A percentile compares a stretch with the other conserved stretches of the same genome.
Evolutionary conservation across 306 rosid species (phyloP).

Genomic region (Macrotyloma uniflorum): DNA sequence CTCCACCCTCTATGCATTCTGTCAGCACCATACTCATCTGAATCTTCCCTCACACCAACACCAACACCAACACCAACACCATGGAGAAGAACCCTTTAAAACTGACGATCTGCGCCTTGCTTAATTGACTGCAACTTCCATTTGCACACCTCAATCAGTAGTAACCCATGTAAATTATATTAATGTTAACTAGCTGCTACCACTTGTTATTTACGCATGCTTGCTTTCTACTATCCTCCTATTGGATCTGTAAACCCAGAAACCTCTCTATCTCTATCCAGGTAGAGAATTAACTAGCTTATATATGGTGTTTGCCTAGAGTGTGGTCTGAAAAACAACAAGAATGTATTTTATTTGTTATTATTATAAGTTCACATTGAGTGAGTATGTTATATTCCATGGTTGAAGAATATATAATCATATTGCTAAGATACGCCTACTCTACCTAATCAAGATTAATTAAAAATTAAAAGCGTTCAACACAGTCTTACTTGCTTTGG

Average conservation of each 20-base stretch:
- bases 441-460: neutral
- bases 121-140: conserved; percentile 26
- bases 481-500: too few relatives aligned
- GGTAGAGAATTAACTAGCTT: conserved; percentile 21
- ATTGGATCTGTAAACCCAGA: neutral
- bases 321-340: conserved; percentile 36
- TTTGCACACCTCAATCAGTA: neutral
- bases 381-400: neutral
- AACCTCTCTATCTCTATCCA: conserved; percentile 11
- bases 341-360: conserved; percentile 16
- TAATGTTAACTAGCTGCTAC: conserved; percentile 28
- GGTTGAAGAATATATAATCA: neutral
- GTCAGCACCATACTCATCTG: conserved; percentile 48
- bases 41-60: conserved; percentile 34
- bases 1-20: conserved; percentile 57
- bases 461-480: too few relatives aligned
- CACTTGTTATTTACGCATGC: conserved; percentile 20
- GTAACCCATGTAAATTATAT: conserved; percentile 29
- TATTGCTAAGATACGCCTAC: neutral
- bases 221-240: conserved; percentile 19
- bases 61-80: neutral
- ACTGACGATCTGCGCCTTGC: conserved; percentile 60
- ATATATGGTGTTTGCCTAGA: conserved; percentile 1
- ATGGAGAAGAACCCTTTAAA: conserved; percentile 33
- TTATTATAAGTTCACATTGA: conserved; percentile 6